Evolutionary conservation across 768 basidiomycete species (phyloP).

Genomic region (Favolaschia claudopus): DNA sequence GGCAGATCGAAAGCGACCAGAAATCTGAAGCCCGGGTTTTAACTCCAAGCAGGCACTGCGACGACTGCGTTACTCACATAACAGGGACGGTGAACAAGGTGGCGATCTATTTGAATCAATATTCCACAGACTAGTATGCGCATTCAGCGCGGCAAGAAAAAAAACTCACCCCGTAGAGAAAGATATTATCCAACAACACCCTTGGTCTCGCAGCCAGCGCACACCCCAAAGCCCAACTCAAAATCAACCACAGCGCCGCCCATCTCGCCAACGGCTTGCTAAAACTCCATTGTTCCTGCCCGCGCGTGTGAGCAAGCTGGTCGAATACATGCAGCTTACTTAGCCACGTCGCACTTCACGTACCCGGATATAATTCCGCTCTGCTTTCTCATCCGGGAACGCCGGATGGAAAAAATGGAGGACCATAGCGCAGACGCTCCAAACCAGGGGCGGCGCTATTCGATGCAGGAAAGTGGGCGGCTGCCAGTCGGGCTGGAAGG

Average conservation of each 20-base stretch:
- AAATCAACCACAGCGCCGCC: slow-evolving; percentile 68
- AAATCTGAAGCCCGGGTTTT: slow-evolving; percentile 37
- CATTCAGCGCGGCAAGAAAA: too few relatives aligned
- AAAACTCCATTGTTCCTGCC: slow-evolving; percentile 76
- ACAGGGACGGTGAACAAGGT: slow-evolving; percentile 70
- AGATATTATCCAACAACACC: slow-evolving; percentile 62
- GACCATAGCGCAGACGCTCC: slow-evolving; percentile 46
- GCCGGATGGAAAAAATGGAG: slow-evolving; percentile 65
- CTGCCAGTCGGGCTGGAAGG: slow-evolving; percentile 23
- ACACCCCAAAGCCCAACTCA: slow-evolving; percentile 73
- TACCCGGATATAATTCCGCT: slow-evolving; percentile 53
- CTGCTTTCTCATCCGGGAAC: slow-evolving; percentile 64
- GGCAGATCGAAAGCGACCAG: slow-evolving; percentile 81
- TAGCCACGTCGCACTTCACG: neutral
- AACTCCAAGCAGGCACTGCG: neutral
- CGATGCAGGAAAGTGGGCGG: slow-evolving; percentile 25
- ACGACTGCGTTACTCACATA: slow-evolving; percentile 41
- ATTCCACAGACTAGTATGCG: too few relatives aligned
- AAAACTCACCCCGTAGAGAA: slow-evolving; percentile 62
- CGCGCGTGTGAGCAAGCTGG: slow-evolving; percentile 9
- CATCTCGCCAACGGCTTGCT: slow-evolving; percentile 71
- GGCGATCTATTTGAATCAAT: slow-evolving; percentile 49
- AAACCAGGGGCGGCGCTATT: slow-evolving; percentile 34
- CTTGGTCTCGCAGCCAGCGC: slow-evolving; percentile 55
- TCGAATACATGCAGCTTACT: too few relatives aligned